Evolutionary conservation across 352 stramenopile species (phyloP).

Genomic region (Thraustochytrium striatum): DNA sequence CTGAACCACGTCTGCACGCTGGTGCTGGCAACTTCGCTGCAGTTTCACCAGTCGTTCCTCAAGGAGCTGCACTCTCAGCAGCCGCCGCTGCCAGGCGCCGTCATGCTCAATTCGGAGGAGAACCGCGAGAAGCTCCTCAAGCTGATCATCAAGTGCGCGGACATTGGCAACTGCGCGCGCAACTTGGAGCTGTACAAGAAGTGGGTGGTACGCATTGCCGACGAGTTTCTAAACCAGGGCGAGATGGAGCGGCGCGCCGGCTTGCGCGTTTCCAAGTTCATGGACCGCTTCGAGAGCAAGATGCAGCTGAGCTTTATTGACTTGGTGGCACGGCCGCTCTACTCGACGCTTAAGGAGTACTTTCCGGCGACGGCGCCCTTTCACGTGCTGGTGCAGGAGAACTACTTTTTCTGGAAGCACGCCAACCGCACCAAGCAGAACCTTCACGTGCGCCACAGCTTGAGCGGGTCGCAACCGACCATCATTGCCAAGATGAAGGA

Average conservation of each 20-base stretch:
- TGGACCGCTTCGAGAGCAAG: slow-evolving; percentile 16
- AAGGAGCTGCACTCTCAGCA: neutral
- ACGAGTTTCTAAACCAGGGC: slow-evolving; percentile 24
- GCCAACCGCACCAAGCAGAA: neutral
- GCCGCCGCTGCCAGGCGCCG: neutral
- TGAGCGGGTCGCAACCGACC: neutral
- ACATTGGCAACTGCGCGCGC: slow-evolving; percentile 31
- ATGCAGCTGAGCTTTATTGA: slow-evolving; percentile 39
- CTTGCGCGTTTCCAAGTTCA: slow-evolving; percentile 25
- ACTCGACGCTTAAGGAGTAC: neutral
- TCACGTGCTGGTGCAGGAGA: neutral
- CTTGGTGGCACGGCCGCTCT: slow-evolving; percentile 4
- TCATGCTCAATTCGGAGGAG: neutral
- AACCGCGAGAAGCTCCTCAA: slow-evolving; percentile 1
- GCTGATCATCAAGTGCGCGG: slow-evolving; percentile 42
- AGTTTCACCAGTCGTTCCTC: slow-evolving; percentile 23
- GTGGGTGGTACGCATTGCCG: slow-evolving; percentile 31
- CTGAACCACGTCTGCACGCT: slow-evolving; percentile 3
- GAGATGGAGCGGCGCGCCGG: slow-evolving; percentile 17
- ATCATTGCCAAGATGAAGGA: neutral
- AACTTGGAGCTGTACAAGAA: slow-evolving; percentile 31
- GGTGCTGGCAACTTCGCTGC: slow-evolving; percentile 32
- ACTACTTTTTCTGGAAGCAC: slow-evolving; percentile 27
- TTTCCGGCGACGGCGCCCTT: neutral
- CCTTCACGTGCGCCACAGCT: neutral